Evolutionary conservation across 768 basidiomycete species (phyloP).

Genomic region (Mrakia frigida): DNA sequence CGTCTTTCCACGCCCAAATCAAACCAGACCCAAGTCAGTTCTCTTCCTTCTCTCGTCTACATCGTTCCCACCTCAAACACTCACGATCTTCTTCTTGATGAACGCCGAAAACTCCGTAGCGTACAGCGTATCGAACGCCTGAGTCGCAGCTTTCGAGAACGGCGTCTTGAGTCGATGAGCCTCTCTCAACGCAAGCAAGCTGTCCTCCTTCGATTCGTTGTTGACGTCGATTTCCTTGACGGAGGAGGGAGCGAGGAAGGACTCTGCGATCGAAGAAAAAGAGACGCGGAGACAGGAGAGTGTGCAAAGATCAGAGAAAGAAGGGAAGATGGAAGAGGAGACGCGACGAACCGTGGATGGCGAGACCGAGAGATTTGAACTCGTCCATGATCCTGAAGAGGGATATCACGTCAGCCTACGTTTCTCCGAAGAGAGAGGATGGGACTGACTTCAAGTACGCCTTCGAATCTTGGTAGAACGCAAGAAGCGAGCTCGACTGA

Average conservation of each 20-base stretch:
- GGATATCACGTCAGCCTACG: background rate
- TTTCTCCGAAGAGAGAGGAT: no score
- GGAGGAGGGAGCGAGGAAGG: constrained; percentile 11
- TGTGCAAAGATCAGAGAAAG: background rate
- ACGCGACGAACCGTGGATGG: background rate
- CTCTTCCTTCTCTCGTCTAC: background rate
- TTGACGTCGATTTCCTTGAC: constrained; percentile 9
- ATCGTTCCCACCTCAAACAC: background rate
- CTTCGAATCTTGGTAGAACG: constrained; percentile 11
- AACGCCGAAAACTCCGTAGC: background rate
- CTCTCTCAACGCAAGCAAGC: constrained; percentile 3
- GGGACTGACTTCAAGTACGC: background rate
- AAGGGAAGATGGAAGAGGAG: no score
- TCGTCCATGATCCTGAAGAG: constrained; percentile 2
- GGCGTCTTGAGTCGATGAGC: constrained; percentile 6
- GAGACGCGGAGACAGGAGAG: no score
- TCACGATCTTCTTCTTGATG: constrained; percentile 12
- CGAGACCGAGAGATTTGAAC: constrained; percentile 1
- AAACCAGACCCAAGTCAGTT: background rate
- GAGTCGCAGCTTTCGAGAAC: background rate
- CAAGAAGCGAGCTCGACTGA: background rate
- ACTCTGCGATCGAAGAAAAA: background rate
- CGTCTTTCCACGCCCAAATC: background rate
- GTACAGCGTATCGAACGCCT: constrained; percentile 12
- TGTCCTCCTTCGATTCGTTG: background rate